A percentile compares a stretch with the other conserved stretches of the same genome.
Conservation (phyloP, 257 asterid genomes). For the Solanum peruvianum region DNA sequence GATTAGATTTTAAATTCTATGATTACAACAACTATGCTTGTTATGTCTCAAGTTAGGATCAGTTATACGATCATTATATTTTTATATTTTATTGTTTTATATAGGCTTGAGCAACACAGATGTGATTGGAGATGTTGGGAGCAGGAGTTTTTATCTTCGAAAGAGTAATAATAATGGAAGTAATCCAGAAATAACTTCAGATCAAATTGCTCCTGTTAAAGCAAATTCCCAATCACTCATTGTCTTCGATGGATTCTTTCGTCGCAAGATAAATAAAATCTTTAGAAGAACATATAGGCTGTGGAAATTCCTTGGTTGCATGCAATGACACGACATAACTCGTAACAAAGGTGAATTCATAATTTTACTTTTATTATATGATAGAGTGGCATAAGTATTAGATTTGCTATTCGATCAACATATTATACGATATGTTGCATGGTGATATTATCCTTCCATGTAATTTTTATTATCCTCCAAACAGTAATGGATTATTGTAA, state of each 20-base stretch:
- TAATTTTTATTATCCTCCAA: background rate
- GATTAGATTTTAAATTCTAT: background rate
- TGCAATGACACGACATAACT: slow-evolving; percentile 10
- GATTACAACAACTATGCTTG: background rate
- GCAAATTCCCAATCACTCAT: background rate
- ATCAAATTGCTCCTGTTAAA: background rate
- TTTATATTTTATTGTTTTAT: background rate
- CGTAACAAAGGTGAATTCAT: accelerated
- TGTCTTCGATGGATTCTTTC: slow-evolving; percentile 7
- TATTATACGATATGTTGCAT: background rate
- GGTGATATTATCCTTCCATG: background rate
- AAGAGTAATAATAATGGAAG: slow-evolving; percentile 7
- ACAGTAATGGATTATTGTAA: background rate
- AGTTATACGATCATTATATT: background rate
- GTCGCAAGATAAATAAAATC: slow-evolving; percentile 15
- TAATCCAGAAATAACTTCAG: background rate
- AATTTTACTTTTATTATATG: background rate
- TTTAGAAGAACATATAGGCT: slow-evolving; percentile 22
- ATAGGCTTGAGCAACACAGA: slow-evolving; percentile 59
- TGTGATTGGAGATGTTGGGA: slow-evolving; percentile 52
- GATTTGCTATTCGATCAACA: background rate
- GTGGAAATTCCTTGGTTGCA: slow-evolving; percentile 43
- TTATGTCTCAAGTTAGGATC: background rate
- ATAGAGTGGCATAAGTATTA: background rate
- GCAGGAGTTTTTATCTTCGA: slow-evolving; percentile 63